Percentiles rank a stretch among this genome's conserved stretches.
Conservation (phyloP, 371 early-diverging fungal genomes). For the Edhazardia aedis region DNA sequence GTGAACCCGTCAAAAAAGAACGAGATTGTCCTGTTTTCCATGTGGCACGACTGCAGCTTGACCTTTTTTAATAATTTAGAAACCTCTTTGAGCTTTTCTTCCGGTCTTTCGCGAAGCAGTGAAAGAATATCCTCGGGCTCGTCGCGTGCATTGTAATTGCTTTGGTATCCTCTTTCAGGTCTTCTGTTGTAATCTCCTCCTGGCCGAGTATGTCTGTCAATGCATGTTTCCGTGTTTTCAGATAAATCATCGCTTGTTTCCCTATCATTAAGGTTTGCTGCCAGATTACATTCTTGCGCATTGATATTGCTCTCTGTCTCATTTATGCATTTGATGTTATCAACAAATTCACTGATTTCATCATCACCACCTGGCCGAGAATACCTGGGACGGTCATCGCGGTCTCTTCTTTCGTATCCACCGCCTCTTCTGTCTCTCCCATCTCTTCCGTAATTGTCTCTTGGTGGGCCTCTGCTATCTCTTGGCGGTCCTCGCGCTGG, state of each 20-base stretch:
- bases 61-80: too few relatives aligned
- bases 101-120: too few relatives aligned
- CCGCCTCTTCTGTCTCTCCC: background rate
- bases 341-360: conserved; percentile 3
- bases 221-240: background rate
- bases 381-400: background rate
- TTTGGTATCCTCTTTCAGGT: background rate
- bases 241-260: background rate
- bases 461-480: too few relatives aligned
- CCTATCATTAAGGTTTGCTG: background rate
- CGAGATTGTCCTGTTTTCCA: background rate
- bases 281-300: background rate
- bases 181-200: background rate
- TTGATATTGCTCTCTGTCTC: background rate
- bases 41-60: too few relatives aligned
- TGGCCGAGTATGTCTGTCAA: background rate
- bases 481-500: conserved; percentile 2
- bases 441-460: too few relatives aligned
- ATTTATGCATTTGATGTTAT: conserved; percentile 3
- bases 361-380: conserved; percentile 8
- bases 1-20: background rate
- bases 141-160: too few relatives aligned
- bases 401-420: background rate
- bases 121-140: too few relatives aligned
- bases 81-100: too few relatives aligned